phyloP scores from a whole-genome alignment of 495 filamentous ascomycete genomes.

The Patellaria atrata region DNA sequence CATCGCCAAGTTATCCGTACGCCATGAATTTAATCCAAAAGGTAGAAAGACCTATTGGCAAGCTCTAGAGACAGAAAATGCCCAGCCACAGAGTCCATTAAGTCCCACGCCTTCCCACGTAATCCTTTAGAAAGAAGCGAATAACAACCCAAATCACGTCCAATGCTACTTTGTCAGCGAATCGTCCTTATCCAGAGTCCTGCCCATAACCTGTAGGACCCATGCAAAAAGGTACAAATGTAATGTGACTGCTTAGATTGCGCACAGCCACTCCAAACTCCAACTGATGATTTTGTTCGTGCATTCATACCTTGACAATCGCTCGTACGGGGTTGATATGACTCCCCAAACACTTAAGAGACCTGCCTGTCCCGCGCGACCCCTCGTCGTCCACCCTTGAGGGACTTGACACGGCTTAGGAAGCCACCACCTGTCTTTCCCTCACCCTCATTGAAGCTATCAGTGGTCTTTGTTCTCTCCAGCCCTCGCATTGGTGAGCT shows the following conservation, averaged over 20 bases:
- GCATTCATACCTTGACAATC: not conserved
- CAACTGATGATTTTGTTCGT: no score
- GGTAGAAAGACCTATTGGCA: no score
- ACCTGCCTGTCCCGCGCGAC: slow-evolving; percentile 17
- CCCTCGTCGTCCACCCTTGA: slow-evolving; percentile 50
- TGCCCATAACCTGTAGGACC: not conserved
- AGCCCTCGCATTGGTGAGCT: slow-evolving; percentile 48
- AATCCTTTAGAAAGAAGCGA: no score
- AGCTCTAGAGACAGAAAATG: no score
- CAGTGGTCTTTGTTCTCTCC: slow-evolving; percentile 58
- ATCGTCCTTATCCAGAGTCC: not conserved
- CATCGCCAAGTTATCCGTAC: no score
- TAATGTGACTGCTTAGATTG: slow-evolving; percentile 1
- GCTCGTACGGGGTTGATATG: not conserved
- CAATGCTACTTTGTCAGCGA: not conserved
- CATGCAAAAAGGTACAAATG: not conserved
- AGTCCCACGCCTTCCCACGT: no score
- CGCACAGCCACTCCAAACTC: no score
- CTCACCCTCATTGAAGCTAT: slow-evolving; percentile 34
- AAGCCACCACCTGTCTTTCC: slow-evolving; percentile 47
- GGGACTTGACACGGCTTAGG: slow-evolving; percentile 72
- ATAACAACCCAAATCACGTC: not conserved
- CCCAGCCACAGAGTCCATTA: no score
- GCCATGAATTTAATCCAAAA: no score
- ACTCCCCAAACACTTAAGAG: slow-evolving; percentile 1